Percentiles rank a stretch among this genome's conserved stretches.
Evolutionary conservation across 164 flowering plant species (phyloP).

Genomic region (Tinospora cordifolia): DNA sequence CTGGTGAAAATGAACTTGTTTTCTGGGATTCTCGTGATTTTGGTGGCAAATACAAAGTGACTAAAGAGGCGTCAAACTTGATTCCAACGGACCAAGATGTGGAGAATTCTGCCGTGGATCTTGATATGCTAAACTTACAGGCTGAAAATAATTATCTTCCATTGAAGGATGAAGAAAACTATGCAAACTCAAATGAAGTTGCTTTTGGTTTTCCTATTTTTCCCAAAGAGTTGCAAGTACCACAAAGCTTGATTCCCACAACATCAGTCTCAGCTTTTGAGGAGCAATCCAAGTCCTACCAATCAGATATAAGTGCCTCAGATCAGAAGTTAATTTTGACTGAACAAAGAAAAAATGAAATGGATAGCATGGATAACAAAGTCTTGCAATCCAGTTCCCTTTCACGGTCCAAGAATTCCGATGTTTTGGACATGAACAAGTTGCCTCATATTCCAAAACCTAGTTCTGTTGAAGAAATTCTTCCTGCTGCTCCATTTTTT

Average conservation of each 20-base stretch:
- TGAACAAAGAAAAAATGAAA: constrained; percentile 15
- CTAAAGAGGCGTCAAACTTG: constrained; percentile 10
- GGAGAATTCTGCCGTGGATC: constrained; percentile 8
- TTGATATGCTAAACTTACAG: constrained; percentile 15
- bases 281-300: constrained; percentile 11
- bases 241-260: constrained; percentile 15
- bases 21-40: constrained; percentile 5
- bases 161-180: constrained; percentile 13
- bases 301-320: constrained; percentile 10
- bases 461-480: constrained; percentile 12
- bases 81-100: constrained; percentile 6
- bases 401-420: constrained; percentile 18
- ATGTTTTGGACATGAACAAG: constrained; percentile 13
- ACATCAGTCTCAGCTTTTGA: constrained; percentile 12
- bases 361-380: constrained; percentile 4
- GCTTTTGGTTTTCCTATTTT: constrained; percentile 4
- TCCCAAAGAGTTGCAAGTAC: constrained; percentile 15
- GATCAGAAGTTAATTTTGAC: constrained; percentile 15
- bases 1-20: constrained; percentile 15
- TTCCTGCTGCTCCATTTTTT: constrained; percentile 8
- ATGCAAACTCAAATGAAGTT: constrained; percentile 10
- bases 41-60: constrained; percentile 13
- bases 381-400: constrained; percentile 2
- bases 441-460: neutral
- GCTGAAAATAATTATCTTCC: constrained; percentile 13